phyloP scores from a whole-genome alignment of 768 basidiomycete genomes.

The Neoboletus subvelutipes region DNA sequence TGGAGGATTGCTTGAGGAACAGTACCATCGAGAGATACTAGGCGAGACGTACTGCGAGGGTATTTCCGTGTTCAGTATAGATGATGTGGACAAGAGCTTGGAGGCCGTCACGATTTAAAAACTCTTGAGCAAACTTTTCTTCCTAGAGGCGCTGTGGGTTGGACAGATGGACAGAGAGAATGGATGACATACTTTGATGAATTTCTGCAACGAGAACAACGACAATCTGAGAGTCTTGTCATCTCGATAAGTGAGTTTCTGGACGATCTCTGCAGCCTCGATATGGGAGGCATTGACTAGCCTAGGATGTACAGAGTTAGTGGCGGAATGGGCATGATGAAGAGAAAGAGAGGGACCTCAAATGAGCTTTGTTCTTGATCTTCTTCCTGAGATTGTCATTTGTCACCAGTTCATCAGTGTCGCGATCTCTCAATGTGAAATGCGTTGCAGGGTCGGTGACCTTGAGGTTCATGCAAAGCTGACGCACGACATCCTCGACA shows the following conservation, averaged over 20 bases:
- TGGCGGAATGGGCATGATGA: neutral
- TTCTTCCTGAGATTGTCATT: constrained; percentile 83
- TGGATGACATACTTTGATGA: constrained; percentile 57
- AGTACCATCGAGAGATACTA: neutral
- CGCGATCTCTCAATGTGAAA: constrained; percentile 75
- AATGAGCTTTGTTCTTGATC: constrained; percentile 72
- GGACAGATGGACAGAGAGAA: neutral
- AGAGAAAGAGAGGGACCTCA: constrained; percentile 55
- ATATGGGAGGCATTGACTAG: constrained; percentile 78
- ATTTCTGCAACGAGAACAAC: constrained; percentile 76
- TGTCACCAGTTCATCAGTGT: constrained; percentile 80
- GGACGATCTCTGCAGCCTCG: constrained; percentile 75
- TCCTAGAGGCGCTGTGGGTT: constrained; percentile 48
- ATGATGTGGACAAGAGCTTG: constrained; percentile 70
- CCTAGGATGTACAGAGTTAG: constrained; percentile 37
- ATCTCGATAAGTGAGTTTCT: constrained; percentile 61
- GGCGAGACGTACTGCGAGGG: constrained; percentile 63
- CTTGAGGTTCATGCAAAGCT: constrained; percentile 78
- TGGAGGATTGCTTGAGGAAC: constrained; percentile 9
- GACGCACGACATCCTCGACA: constrained; percentile 81
- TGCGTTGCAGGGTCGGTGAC: constrained; percentile 70
- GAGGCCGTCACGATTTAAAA: constrained; percentile 71
- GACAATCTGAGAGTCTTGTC: constrained; percentile 64
- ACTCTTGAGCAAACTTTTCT: constrained; percentile 79
- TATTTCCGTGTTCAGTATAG: constrained; percentile 69